phyloP scores from a whole-genome alignment of 2,329 filamentous ascomycete genomes.

The Penicillium freii region DNA sequence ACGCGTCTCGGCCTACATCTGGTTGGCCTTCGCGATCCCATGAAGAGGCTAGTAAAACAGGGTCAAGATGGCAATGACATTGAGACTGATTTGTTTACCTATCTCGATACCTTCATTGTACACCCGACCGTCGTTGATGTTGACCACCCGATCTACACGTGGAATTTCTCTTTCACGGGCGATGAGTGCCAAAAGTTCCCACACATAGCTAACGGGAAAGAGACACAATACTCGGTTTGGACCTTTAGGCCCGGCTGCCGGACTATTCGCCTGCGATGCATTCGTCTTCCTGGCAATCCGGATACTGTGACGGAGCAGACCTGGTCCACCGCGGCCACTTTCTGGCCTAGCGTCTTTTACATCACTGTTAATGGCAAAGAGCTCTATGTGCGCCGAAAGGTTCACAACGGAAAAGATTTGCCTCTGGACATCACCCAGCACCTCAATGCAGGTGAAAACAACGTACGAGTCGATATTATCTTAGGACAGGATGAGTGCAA shows the following conservation, averaged over 20 bases:
- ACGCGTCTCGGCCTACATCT: constrained; percentile 51
- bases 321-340: constrained; percentile 64
- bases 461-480: constrained; percentile 54
- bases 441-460: constrained; percentile 61
- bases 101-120: constrained; percentile 34
- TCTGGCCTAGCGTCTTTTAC: constrained; percentile 71
- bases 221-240: constrained; percentile 30
- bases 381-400: constrained; percentile 61
- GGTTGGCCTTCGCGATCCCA: constrained; percentile 56
- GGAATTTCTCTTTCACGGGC: constrained; percentile 38
- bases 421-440: constrained; percentile 69
- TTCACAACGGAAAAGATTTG: constrained; percentile 71
- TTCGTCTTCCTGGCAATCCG: constrained; percentile 40
- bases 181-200: constrained; percentile 37
- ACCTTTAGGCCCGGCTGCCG: constrained; percentile 53
- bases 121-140: constrained; percentile 31
- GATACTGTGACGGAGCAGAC: constrained; percentile 30
- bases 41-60: constrained; percentile 36
- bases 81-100: constrained; percentile 38
- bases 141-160: constrained; percentile 27
- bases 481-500: constrained; percentile 37
- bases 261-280: constrained; percentile 68
- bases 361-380: constrained; percentile 64
- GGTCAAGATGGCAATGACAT: constrained; percentile 16
- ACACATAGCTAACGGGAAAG: constrained; percentile 6